Conservation (phyloP, 345 rosid genomes). For the Gynandropsis gynandra region DNA sequence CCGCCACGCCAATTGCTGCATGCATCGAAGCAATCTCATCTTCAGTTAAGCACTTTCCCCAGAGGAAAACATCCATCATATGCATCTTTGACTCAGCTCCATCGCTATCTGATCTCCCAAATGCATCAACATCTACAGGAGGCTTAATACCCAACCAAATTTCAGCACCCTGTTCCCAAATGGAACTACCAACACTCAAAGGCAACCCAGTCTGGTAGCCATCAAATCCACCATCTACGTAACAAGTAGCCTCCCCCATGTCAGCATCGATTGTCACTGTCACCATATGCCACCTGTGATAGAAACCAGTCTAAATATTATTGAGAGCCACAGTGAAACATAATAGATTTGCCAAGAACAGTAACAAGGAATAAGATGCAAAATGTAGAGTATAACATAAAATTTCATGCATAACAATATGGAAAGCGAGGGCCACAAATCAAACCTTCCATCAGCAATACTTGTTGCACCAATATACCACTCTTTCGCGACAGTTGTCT, state of each 20-base stretch:
- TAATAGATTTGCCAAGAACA: background rate
- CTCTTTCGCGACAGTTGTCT: conserved; percentile 85
- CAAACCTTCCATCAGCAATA: conserved; percentile 98
- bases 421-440: conserved; percentile 13
- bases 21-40: conserved; percentile 84
- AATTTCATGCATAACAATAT: background rate
- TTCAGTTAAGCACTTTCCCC: conserved; percentile 97
- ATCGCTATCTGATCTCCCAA: conserved; percentile 99
- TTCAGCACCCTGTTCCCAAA: conserved; percentile 90
- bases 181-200: conserved; percentile 48
- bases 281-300: conserved; percentile 93
- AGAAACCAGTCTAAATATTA: conserved; percentile 5
- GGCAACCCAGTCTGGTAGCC: conserved; percentile 77
- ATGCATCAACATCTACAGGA: conserved; percentile 86
- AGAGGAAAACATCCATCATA: conserved; percentile 96
- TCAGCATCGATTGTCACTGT: conserved; percentile 94
- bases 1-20: conserved; percentile 64
- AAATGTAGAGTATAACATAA: background rate
- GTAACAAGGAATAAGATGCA: conserved; percentile 7
- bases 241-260: conserved; percentile 93
- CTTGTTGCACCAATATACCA: conserved; percentile 99
- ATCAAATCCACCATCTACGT: conserved; percentile 96
- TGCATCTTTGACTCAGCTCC: conserved; percentile 99
- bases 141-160: conserved; percentile 94
- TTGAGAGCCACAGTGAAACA: conserved; percentile 4